Conservation (phyloP, 2,329 filamentous ascomycete species). For the Ophiostoma angusticollis region DNA sequence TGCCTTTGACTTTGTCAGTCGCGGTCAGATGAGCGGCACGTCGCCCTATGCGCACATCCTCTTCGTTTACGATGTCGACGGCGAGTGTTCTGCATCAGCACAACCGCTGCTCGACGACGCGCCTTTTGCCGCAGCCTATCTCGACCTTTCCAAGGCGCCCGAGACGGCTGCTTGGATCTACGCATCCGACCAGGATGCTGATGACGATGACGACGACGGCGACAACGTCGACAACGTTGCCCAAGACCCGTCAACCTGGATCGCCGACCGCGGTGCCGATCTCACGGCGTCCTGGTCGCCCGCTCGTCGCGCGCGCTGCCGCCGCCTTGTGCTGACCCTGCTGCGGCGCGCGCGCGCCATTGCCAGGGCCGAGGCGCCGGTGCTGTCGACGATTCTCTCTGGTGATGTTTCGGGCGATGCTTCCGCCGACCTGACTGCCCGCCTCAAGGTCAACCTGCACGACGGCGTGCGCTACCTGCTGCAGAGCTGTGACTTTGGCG, state of each 20-base stretch:
- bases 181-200: conserved; percentile 32
- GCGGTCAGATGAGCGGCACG: conserved; percentile 27
- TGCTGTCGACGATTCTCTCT: conserved; percentile 10
- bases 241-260: not conserved
- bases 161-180: conserved; percentile 57
- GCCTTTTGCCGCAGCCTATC: conserved; percentile 43
- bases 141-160: conserved; percentile 46
- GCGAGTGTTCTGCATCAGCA: not conserved
- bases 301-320: conserved; percentile 6
- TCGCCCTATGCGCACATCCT: conserved; percentile 32
- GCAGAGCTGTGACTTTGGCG: conserved; percentile 4
- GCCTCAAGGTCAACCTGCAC: conserved; percentile 29
- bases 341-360: conserved; percentile 19
- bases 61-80: conserved; percentile 18
- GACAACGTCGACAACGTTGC: no score
- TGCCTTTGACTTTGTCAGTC: conserved; percentile 7
- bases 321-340: conserved; percentile 21
- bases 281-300: conserved; percentile 7
- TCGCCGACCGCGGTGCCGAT: conserved; percentile 15
- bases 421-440: not conserved
- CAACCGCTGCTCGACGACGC: not conserved
- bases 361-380: conserved; percentile 14
- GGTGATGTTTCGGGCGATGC: conserved; percentile 1
- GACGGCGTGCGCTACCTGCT: conserved; percentile 22
- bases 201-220: conserved; percentile 10